phyloP scores from a whole-genome alignment of 192 early-diverging fungal genomes.

The Backusella tuberculispora region DNA sequence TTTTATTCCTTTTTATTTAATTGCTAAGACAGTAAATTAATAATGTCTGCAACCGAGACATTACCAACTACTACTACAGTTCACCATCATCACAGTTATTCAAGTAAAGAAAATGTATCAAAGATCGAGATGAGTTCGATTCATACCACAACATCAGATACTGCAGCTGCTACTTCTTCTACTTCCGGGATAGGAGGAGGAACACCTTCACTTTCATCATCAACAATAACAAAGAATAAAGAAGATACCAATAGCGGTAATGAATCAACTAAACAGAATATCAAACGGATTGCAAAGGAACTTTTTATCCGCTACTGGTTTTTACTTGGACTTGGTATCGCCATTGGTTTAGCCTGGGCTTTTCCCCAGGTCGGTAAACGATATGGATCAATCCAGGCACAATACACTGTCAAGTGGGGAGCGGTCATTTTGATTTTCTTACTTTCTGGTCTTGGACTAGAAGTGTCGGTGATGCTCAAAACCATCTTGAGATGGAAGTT shows the following conservation, averaged over 20 bases:
- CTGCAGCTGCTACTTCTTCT: neutral
- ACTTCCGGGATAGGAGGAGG: neutral
- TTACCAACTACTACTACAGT: neutral
- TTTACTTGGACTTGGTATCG: slow-evolving; percentile 58
- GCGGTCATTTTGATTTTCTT: slow-evolving; percentile 67
- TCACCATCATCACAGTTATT: neutral
- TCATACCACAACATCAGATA: neutral
- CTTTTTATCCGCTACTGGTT: slow-evolving; percentile 64
- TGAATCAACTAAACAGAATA: neutral
- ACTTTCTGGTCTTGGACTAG: slow-evolving; percentile 64
- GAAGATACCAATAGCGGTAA: too few relatives aligned
- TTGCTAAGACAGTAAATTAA: neutral
- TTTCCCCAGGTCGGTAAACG: slow-evolving; percentile 63
- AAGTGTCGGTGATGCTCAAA: slow-evolving; percentile 56
- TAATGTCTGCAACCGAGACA: slow-evolving; percentile 12
- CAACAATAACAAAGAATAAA: neutral
- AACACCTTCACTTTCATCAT: neutral
- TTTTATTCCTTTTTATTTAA: neutral
- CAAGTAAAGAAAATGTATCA: neutral
- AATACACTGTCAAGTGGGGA: slow-evolving; percentile 68
- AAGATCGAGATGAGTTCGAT: slow-evolving; percentile 7
- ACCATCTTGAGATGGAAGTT: slow-evolving; percentile 53
- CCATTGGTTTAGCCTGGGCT: slow-evolving; percentile 63
- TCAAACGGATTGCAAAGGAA: slow-evolving; percentile 37
- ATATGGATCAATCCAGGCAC: slow-evolving; percentile 47